Conservation (phyloP, 176 grass and related monocot species). For the Avena eriantha region DNA sequence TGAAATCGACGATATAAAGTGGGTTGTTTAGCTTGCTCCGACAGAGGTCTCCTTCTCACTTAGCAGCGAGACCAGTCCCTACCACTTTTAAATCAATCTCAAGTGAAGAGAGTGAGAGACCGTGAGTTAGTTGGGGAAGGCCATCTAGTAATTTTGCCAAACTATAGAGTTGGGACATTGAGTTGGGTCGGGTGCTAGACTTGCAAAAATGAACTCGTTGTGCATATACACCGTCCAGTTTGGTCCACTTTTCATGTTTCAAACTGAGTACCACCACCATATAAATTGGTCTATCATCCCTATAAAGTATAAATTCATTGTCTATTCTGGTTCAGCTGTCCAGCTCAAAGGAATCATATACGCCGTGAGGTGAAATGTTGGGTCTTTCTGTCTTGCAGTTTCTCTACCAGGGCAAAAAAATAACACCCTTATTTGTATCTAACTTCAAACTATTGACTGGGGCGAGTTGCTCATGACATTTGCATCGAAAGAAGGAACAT, state of each 20-base stretch:
- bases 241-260: neutral
- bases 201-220: no score
- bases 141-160: no score
- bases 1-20: no score
- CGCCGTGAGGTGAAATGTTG: neutral
- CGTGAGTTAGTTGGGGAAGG: no score
- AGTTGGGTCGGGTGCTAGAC: no score
- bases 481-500: neutral
- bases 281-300: neutral
- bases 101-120: no score
- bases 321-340: neutral
- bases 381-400: neutral
- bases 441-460: slow-evolving; percentile 1
- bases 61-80: no score
- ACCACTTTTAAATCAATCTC: no score
- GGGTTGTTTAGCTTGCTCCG: no score
- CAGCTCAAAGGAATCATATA: neutral
- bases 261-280: neutral
- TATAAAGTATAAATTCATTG: neutral
- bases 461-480: neutral
- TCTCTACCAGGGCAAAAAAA: neutral
- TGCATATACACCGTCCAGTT: neutral
- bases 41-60: no score
- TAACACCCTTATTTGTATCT: neutral
- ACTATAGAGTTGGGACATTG: no score